phyloP scores from a whole-genome alignment of 805 yeast species.

The Monosporozyma siamensis region DNA sequence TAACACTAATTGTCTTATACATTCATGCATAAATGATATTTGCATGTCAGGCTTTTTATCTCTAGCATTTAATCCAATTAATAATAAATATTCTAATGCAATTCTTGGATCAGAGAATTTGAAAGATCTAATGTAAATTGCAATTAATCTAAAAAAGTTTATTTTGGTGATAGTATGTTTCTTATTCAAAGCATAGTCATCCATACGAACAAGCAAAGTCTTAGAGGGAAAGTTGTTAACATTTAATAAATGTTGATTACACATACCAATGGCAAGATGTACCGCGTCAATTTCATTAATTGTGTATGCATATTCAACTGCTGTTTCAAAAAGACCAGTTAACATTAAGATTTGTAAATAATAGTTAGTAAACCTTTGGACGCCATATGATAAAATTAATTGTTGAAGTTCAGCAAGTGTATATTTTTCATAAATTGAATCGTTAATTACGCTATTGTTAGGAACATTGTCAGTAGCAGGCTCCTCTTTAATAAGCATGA shows the following conservation, averaged over 20 bases:
- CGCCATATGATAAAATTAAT: slow-evolving; percentile 61
- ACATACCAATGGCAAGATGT: slow-evolving; percentile 76
- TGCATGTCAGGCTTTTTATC: slow-evolving; percentile 36
- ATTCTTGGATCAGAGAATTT: slow-evolving; percentile 78
- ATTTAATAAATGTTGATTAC: slow-evolving; percentile 55
- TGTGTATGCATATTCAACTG: slow-evolving; percentile 47
- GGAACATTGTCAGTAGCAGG: background rate
- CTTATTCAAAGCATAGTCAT: slow-evolving; percentile 9
- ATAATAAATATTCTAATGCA: slow-evolving; percentile 80
- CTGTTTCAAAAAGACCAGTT: slow-evolving; percentile 74
- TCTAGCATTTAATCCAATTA: slow-evolving; percentile 48
- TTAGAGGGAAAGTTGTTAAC: slow-evolving; percentile 9
- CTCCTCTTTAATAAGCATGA: slow-evolving; percentile 59
- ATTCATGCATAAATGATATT: slow-evolving; percentile 56
- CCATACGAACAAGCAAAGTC: background rate
- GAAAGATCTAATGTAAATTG: slow-evolving; percentile 74
- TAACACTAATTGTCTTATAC: slow-evolving; percentile 73
- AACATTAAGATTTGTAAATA: slow-evolving; percentile 67
- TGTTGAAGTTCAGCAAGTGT: slow-evolving; percentile 66
- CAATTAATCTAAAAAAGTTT: slow-evolving; percentile 54
- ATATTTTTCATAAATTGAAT: slow-evolving; percentile 60
- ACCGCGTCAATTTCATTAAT: slow-evolving; percentile 77
- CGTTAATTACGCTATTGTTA: slow-evolving; percentile 29
- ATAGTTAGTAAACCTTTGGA: slow-evolving; percentile 57
- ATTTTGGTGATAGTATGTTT: slow-evolving; percentile 10